phyloP scores from a whole-genome alignment of 1,284 basidiomycete species.

The Trichosporon ovoides region DNA sequence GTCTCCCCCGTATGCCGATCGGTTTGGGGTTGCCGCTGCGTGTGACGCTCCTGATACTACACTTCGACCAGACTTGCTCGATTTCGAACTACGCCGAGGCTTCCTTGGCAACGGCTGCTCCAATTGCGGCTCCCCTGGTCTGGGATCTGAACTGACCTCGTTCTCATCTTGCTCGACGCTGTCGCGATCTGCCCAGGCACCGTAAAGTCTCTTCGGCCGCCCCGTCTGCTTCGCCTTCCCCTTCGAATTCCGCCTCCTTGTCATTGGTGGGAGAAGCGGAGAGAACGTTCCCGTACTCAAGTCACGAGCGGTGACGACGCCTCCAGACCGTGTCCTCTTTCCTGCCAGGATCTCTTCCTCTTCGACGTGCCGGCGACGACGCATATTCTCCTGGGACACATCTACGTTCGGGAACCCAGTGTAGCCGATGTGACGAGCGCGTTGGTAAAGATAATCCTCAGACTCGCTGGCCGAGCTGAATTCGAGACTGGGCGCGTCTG shows the following conservation, averaged over 20 bases:
- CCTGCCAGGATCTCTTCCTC: conserved; percentile 50
- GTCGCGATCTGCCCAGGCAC: conserved; percentile 48
- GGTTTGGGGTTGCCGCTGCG: background rate
- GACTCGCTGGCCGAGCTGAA: conserved; percentile 47
- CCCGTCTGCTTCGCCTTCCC: conserved; percentile 8
- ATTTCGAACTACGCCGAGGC: background rate
- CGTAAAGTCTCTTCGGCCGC: conserved; percentile 30
- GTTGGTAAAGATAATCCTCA: conserved; percentile 58
- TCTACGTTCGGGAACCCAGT: conserved; percentile 87
- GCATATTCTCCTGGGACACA: conserved; percentile 56
- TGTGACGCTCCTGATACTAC: no score
- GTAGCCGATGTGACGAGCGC: conserved; percentile 76
- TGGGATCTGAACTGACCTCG: background rate
- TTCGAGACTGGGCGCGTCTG: conserved; percentile 43
- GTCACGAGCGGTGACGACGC: background rate
- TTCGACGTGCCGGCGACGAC: conserved; percentile 36
- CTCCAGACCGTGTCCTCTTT: conserved; percentile 54
- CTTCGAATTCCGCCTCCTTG: conserved; percentile 21
- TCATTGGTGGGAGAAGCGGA: background rate
- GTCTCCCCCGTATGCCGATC: background rate
- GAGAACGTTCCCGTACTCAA: background rate
- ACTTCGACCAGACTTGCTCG: background rate
- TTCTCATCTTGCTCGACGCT: background rate
- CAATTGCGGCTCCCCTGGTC: background rate
- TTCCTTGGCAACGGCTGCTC: background rate